Conservation (phyloP, 2,329 filamentous ascomycete genomes). For the Hymenotorrendiella dingleyae region DNA sequence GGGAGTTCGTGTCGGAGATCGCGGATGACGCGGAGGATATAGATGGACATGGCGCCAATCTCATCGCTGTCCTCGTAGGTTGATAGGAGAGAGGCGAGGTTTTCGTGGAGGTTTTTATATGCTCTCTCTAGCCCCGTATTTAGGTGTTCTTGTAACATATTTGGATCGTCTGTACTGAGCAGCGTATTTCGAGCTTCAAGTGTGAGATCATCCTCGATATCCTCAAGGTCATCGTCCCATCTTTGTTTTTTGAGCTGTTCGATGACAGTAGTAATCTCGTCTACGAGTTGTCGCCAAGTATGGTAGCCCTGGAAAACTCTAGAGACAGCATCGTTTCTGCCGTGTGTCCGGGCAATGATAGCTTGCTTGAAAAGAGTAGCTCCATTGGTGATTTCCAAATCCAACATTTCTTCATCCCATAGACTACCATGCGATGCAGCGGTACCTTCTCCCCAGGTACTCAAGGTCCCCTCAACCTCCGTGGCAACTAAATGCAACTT, state of each 20-base stretch:
- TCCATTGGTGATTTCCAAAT: constrained; percentile 59
- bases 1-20: constrained; percentile 67
- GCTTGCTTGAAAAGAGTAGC: constrained; percentile 63
- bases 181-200: constrained; percentile 60
- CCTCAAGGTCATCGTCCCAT: constrained; percentile 68
- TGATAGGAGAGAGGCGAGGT: constrained; percentile 46
- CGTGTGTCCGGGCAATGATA: constrained; percentile 64
- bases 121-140: constrained; percentile 49
- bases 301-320: constrained; percentile 58
- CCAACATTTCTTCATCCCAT: constrained; percentile 62
- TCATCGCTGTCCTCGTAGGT: constrained; percentile 40
- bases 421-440: constrained; percentile 49
- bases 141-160: constrained; percentile 54
- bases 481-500: constrained; percentile 60
- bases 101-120: constrained; percentile 52
- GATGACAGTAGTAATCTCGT: constrained; percentile 57
- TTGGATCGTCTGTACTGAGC: constrained; percentile 68
- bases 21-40: constrained; percentile 67
- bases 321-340: constrained; percentile 62
- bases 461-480: constrained; percentile 56
- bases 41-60: constrained; percentile 52
- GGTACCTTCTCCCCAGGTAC: constrained; percentile 50
- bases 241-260: constrained; percentile 59
- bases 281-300: constrained; percentile 69
- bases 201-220: constrained; percentile 67